Evolutionary conservation across 805 yeast genomes (phyloP).

Genomic region (Candida takata): DNA sequence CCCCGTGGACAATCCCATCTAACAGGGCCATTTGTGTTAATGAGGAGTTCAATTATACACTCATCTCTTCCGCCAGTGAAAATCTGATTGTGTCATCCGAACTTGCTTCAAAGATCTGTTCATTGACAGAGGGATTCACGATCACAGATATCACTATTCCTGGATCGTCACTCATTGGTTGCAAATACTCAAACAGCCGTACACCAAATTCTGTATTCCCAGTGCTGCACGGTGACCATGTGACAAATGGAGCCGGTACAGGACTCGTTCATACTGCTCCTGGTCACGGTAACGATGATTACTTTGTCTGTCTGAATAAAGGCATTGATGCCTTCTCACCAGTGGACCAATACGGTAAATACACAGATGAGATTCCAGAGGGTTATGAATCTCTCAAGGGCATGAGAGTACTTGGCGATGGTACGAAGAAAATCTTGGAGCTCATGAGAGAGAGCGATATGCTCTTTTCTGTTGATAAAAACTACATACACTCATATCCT

Average conservation of each 20-base stretch:
- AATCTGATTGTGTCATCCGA: conserved; percentile 50
- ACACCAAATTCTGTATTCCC: conserved; percentile 40
- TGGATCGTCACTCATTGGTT: conserved; percentile 36
- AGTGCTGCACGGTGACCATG: conserved; percentile 73
- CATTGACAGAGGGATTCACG: conserved; percentile 23
- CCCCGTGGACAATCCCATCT: conserved; percentile 95
- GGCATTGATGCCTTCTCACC: conserved; percentile 62
- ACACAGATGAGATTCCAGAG: conserved; percentile 43
- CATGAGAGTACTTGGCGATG: conserved; percentile 53
- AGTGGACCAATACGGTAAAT: conserved; percentile 71
- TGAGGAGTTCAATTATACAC: conserved; percentile 48
- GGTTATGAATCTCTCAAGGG: conserved; percentile 46
- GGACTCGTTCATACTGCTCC: conserved; percentile 97
- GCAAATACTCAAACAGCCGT: conserved; percentile 52
- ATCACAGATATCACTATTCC: conserved; percentile 23
- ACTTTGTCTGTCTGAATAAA: conserved; percentile 54
- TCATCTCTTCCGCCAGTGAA: conserved; percentile 35
- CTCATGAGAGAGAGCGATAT: conserved; percentile 36
- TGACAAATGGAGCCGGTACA: conserved; percentile 76
- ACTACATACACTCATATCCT: conserved; percentile 79
- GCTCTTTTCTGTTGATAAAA: conserved; percentile 40
- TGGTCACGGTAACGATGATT: conserved; percentile 96
- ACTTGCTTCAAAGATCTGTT: conserved; percentile 34
- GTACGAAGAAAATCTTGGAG: conserved; percentile 40
- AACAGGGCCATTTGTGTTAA: conserved; percentile 79